These are phyloP conservation scores for Botrytis hyacinthi DNA, from an alignment of 2,329 filamentous ascomycete species.

Conservation along the genomic window DNA sequence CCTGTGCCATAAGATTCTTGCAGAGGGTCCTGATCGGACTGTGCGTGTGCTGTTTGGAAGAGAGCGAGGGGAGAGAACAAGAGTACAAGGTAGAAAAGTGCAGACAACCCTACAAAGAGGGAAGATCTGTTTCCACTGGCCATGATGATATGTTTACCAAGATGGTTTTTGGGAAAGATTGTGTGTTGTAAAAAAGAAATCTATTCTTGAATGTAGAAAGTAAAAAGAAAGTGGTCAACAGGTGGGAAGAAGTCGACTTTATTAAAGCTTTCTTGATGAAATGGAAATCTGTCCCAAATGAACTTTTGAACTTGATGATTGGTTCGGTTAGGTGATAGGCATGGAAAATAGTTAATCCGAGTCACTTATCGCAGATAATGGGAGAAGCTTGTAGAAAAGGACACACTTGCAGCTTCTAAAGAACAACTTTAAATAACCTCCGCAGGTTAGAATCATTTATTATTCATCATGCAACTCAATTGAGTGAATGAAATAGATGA, in stretches of 20 bases:
- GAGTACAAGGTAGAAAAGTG: conserved; percentile 87
- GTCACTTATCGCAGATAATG: conserved; percentile 3
- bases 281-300: conserved; percentile 35
- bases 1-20: conserved; percentile 75
- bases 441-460: background rate
- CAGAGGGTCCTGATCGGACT: conserved; percentile 63
- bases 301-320: conserved; percentile 23
- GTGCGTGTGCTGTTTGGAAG: conserved; percentile 69
- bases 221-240: background rate
- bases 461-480: background rate
- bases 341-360: conserved; percentile 7
- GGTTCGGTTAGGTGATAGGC: conserved; percentile 27
- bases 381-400: conserved; percentile 16
- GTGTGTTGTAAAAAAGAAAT: conserved; percentile 12
- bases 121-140: conserved; percentile 62
- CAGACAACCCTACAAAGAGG: conserved; percentile 78
- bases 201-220: conserved; percentile 15
- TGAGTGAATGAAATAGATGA: background rate
- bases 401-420: conserved; percentile 16
- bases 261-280: conserved; percentile 25
- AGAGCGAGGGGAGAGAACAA: conserved; percentile 86
- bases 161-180: conserved; percentile 17
- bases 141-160: conserved; percentile 46
- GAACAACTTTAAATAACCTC: background rate
- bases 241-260: conserved; percentile 16